Evolutionary conservation across 495 filamentous ascomycete genomes (phyloP).

Genomic region (Talaromyces stipitatus): DNA sequence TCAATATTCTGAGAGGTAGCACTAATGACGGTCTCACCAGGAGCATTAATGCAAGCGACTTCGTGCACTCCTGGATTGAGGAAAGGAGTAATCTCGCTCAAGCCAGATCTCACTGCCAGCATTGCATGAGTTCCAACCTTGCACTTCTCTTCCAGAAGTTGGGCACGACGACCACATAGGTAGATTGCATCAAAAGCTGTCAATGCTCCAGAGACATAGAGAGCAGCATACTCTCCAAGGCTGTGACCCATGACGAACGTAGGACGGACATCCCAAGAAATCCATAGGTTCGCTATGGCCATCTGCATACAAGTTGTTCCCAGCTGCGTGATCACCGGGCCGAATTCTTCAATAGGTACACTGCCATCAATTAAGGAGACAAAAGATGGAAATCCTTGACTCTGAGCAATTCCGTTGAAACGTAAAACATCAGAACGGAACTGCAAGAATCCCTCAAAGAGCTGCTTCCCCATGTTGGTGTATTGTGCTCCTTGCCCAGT

Average conservation of each 20-base stretch:
- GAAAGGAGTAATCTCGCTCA: conserved; percentile 23
- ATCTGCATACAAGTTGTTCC: conserved; percentile 76
- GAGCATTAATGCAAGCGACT: conserved; percentile 47
- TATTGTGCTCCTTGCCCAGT: conserved; percentile 46
- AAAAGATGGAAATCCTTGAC: conserved; percentile 64
- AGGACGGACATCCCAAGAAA: conserved; percentile 68
- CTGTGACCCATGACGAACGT: conserved; percentile 80
- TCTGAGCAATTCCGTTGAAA: conserved; percentile 57
- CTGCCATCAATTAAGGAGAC: conserved; percentile 52
- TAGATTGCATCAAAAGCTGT: conserved; percentile 73
- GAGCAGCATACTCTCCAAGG: conserved; percentile 79
- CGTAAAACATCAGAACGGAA: conserved; percentile 60
- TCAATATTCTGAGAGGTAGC: conserved; percentile 42
- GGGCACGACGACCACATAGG: conserved; percentile 70
- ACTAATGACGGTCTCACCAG: conserved; percentile 43
- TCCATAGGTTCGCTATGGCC: conserved; percentile 75
- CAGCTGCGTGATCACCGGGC: conserved; percentile 71
- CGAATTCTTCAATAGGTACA: conserved; percentile 42
- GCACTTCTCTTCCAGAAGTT: conserved; percentile 67
- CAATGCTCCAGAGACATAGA: conserved; percentile 73
- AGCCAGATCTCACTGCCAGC: conserved; percentile 39
- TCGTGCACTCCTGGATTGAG: conserved; percentile 25
- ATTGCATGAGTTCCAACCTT: conserved; percentile 59
- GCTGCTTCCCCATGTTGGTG: conserved; percentile 52
- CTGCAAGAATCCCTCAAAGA: conserved; percentile 49